phyloP scores from a whole-genome alignment of 108 stramenopile genomes.

The Cylindrotheca fusiformis region DNA sequence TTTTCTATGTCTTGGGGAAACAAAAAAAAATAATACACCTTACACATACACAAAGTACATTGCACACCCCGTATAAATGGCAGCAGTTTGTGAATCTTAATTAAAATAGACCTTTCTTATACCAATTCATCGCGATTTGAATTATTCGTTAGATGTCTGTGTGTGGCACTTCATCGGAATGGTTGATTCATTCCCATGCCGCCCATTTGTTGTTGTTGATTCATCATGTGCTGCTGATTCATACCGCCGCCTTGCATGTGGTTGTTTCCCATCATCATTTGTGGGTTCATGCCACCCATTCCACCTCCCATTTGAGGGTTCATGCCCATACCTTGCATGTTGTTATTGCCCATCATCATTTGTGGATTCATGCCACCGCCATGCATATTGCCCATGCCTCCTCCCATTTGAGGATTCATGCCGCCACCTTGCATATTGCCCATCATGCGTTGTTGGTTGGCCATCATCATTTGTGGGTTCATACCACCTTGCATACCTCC shows the following conservation, averaged over 20 bases:
- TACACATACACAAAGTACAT: too few relatives aligned
- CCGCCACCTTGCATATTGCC: conserved; percentile 16
- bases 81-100: background rate
- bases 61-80: background rate
- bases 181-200: background rate
- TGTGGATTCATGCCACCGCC: conserved; percentile 19
- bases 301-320: conserved; percentile 9
- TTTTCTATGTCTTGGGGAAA: too few relatives aligned
- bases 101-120: background rate
- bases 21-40: too few relatives aligned
- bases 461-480: conserved; percentile 26
- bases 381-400: conserved; percentile 23
- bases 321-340: conserved; percentile 14
- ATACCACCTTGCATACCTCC: background rate
- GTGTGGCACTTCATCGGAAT: background rate
- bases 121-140: conserved; percentile 10
- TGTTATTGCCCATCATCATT: conserved; percentile 38
- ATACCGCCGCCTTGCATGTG: conserved; percentile 33
- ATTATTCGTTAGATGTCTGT: background rate
- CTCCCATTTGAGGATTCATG: conserved; percentile 22
- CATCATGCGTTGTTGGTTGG: conserved; percentile 27
- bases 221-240: conserved; percentile 12
- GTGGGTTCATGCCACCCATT: conserved; percentile 3
- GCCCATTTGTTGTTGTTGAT: conserved; percentile 22
- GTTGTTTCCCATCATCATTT: conserved; percentile 23